Conservation (phyloP, 1,284 basidiomycete genomes). For the Leccinum proximum region DNA sequence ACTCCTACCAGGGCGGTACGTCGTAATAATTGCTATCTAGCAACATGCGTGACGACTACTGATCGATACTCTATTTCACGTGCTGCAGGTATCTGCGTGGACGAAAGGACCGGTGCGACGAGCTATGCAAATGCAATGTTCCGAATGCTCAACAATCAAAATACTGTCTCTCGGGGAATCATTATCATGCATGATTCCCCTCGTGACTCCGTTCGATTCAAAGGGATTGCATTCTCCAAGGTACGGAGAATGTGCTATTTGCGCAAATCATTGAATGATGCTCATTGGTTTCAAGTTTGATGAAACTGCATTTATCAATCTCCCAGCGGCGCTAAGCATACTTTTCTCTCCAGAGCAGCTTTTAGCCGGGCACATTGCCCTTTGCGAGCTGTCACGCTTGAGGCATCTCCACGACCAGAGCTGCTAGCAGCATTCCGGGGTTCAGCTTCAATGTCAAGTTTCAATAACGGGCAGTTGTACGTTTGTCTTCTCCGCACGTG, state of each 20-base stretch:
- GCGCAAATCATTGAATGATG: no score
- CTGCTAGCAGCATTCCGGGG: conserved; percentile 57
- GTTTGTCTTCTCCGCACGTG: conserved; percentile 25
- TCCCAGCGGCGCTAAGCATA: not conserved
- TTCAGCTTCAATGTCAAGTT: conserved; percentile 70
- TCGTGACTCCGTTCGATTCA: not conserved
- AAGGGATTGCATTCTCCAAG: not conserved
- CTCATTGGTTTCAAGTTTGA: not conserved
- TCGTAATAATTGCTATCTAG: not conserved
- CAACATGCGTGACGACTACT: not conserved
- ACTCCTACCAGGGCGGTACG: conserved; percentile 17
- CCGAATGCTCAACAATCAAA: no score
- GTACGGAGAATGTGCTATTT: no score
- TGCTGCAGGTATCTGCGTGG: conserved; percentile 15
- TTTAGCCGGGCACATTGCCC: not conserved
- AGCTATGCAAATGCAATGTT: conserved; percentile 8
- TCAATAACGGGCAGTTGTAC: conserved; percentile 91
- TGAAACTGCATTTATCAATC: not conserved
- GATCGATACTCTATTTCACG: not conserved
- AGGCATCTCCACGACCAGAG: no score
- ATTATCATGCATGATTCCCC: no score
- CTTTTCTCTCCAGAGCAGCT: not conserved
- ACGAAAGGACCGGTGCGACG: conserved; percentile 13
- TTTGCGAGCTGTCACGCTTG: not conserved
- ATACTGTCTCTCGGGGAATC: no score